Evolutionary conservation across 2,329 filamentous ascomycete genomes (phyloP).

Genomic region (Ambrosiella xylebori): DNA sequence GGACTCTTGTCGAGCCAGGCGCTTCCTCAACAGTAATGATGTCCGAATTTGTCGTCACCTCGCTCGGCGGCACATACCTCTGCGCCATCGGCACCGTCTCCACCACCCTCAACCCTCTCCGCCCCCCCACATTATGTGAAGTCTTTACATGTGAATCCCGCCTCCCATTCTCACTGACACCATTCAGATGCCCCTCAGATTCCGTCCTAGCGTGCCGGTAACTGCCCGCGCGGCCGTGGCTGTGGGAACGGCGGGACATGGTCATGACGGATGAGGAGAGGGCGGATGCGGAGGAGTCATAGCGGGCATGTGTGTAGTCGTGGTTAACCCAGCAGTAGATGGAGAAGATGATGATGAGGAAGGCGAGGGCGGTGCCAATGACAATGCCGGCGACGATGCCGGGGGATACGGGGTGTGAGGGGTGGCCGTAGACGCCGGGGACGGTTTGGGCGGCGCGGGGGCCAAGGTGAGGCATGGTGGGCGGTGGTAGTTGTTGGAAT

Average conservation of each 20-base stretch:
- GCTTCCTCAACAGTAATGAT: constrained; percentile 8
- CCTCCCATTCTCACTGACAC: not conserved
- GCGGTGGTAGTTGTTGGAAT: not conserved
- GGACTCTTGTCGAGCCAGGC: not conserved
- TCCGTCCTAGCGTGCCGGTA: constrained; percentile 7
- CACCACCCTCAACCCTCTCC: not conserved
- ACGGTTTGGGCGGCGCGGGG: constrained; percentile 8
- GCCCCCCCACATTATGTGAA: not conserved
- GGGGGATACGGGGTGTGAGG: constrained; percentile 2
- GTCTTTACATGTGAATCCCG: not conserved
- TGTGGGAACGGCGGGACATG: constrained; percentile 2
- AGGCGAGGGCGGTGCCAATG: constrained; percentile 8
- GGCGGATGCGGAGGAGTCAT: not conserved
- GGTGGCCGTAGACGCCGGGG: constrained; percentile 13
- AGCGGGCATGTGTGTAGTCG: constrained; percentile 3
- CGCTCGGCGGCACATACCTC: not conserved
- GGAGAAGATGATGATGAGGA: constrained; percentile 10
- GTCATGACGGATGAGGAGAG: constrained; percentile 6
- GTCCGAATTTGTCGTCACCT: constrained; percentile 1
- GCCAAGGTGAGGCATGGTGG: not conserved
- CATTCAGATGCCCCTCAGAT: not conserved
- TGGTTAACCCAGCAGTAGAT: constrained; percentile 13
- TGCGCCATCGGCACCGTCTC: not conserved
- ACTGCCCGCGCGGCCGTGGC: not conserved
- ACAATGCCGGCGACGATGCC: constrained; percentile 11